phyloP scores from a whole-genome alignment of 2,329 filamentous ascomycete species.

The Fulvia fulva region DNA sequence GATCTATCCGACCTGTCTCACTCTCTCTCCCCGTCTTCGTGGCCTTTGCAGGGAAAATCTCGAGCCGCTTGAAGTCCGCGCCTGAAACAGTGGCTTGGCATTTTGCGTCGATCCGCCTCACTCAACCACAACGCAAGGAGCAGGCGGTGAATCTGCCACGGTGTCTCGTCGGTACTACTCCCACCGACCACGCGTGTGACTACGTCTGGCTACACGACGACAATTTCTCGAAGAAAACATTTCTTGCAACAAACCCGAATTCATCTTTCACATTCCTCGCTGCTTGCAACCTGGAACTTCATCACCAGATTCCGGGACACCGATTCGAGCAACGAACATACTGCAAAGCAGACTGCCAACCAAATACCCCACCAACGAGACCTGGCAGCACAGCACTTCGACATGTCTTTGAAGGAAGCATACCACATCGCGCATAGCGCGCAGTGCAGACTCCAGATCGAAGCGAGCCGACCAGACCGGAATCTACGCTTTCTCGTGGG shows the following conservation, averaged over 20 bases:
- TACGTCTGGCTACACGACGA: not conserved
- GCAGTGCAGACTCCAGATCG: slow-evolving; percentile 33
- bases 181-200: not conserved
- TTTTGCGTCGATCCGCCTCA: not conserved
- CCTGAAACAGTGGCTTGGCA: not conserved
- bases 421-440: slow-evolving; percentile 34
- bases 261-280: not conserved
- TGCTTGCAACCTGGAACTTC: not conserved
- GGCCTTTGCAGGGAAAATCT: not conserved
- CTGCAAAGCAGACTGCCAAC: not conserved
- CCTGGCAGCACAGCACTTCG: not conserved
- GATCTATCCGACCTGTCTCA: too few species aligned
- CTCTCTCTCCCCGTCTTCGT: not conserved
- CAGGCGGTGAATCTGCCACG: not conserved
- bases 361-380: not conserved
- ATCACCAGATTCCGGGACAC: not conserved
- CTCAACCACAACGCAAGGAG: not conserved
- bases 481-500: slow-evolving; percentile 35
- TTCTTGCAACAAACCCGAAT: not conserved
- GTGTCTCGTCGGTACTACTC: not conserved
- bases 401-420: slow-evolving; percentile 34
- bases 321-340: not conserved
- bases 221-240: not conserved
- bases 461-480: slow-evolving; percentile 31
- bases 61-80: not conserved